Conservation (phyloP, 2,329 filamentous ascomycete genomes). For the Paraphoma chrysanthemicola region DNA sequence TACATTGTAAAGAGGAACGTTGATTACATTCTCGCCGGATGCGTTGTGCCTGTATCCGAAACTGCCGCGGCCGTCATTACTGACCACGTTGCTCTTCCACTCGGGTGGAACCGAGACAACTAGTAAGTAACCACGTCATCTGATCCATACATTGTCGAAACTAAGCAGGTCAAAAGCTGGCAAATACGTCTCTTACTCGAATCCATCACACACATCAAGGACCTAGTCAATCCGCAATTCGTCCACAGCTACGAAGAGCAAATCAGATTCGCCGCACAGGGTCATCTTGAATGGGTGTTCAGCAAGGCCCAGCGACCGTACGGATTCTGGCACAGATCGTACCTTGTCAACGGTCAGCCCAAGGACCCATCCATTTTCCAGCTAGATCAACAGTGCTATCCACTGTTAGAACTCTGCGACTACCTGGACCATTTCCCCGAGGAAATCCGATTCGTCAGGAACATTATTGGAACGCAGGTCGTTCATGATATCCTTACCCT, state of each 20-base stretch:
- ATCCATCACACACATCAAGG: slow-evolving; percentile 1
- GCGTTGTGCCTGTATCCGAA: slow-evolving; percentile 6
- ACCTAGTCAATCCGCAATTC: neutral
- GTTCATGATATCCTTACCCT: slow-evolving; percentile 2
- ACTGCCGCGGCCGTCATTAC: slow-evolving; percentile 6
- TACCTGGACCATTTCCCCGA: slow-evolving; percentile 10
- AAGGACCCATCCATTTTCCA: slow-evolving; percentile 16
- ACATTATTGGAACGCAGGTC: neutral
- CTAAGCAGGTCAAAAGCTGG: slow-evolving; percentile 3
- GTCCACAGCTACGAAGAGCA: neutral
- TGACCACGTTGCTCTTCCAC: slow-evolving; percentile 17
- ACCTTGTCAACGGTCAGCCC: slow-evolving; percentile 11
- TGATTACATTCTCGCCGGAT: slow-evolving; percentile 16
- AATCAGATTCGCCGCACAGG: slow-evolving; percentile 3
- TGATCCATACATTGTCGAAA: neutral
- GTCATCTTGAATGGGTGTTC: slow-evolving; percentile 14
- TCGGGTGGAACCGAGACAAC: slow-evolving; percentile 19
- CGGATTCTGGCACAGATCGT: slow-evolving; percentile 19
- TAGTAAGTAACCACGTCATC: slow-evolving; percentile 4
- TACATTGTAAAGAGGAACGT: slow-evolving; percentile 15
- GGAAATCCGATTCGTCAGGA: slow-evolving; percentile 3
- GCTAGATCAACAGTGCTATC: slow-evolving; percentile 16
- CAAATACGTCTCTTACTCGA: slow-evolving; percentile 13
- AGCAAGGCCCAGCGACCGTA: slow-evolving; percentile 9
- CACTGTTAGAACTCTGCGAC: slow-evolving; percentile 14